A percentile compares a stretch with the other conserved stretches of the same genome.
Conservation (phyloP, 371 early-diverging fungal species). For the Mucor ambiguus region DNA sequence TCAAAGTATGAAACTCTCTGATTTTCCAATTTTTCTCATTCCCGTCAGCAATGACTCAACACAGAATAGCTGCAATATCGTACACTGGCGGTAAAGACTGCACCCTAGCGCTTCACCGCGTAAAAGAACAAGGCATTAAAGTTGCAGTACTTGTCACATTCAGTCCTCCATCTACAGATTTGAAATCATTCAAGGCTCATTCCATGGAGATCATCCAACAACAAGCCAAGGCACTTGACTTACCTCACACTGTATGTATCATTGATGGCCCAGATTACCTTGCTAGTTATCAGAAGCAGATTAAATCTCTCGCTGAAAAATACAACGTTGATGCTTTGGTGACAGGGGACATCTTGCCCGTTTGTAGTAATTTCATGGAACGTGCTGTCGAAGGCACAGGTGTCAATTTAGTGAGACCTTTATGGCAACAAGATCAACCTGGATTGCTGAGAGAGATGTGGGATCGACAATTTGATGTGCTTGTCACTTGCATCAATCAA, state of each 20-base stretch:
- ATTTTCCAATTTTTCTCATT: constrained; percentile 1
- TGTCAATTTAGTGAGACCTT: constrained; percentile 53
- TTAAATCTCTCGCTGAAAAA: constrained; percentile 30
- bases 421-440: constrained; percentile 52
- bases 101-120: constrained; percentile 50
- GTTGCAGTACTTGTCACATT: constrained; percentile 55
- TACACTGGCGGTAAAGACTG: constrained; percentile 68
- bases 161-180: constrained; percentile 44
- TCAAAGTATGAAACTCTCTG: neutral
- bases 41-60: neutral
- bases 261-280: constrained; percentile 55
- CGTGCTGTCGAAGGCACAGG: constrained; percentile 48
- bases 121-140: constrained; percentile 37
- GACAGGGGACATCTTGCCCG: constrained; percentile 61
- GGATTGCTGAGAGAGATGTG: constrained; percentile 43
- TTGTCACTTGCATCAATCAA: constrained; percentile 51
- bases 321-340: constrained; percentile 49
- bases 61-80: constrained; percentile 44
- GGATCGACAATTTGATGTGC: constrained; percentile 35
- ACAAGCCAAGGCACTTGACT: constrained; percentile 48
- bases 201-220: constrained; percentile 41
- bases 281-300: constrained; percentile 46
- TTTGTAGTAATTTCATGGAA: constrained; percentile 64
- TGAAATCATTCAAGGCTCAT: constrained; percentile 54
- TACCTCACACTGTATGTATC: constrained; percentile 40